Evolutionary conservation across 2,329 filamentous ascomycete species (phyloP).

Genomic region (Aspergillus proliferans): DNA sequence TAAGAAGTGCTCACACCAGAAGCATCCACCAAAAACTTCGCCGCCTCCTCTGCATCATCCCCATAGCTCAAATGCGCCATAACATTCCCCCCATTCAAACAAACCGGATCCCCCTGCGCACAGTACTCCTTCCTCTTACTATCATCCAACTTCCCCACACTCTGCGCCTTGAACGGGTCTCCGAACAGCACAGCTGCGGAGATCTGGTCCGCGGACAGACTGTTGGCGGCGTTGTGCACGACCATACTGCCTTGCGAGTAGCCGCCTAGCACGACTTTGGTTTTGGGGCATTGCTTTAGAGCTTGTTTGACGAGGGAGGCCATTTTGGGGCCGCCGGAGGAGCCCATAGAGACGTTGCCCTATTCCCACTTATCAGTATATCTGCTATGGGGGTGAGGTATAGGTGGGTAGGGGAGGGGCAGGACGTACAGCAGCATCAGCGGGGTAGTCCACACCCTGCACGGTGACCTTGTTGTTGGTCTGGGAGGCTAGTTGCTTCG

Average conservation of each 20-base stretch:
- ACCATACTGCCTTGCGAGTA: slow-evolving; percentile 34
- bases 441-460: slow-evolving; percentile 30
- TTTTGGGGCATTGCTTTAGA: slow-evolving; percentile 25
- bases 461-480: slow-evolving; percentile 22
- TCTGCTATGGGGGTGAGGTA: neutral
- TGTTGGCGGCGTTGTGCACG: slow-evolving; percentile 24
- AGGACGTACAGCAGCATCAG: slow-evolving; percentile 16
- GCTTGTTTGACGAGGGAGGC: slow-evolving; percentile 23
- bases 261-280: slow-evolving; percentile 28
- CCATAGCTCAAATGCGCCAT: slow-evolving; percentile 40
- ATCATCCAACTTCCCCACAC: slow-evolving; percentile 34
- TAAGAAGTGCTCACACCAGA: slow-evolving; percentile 11
- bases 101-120: slow-evolving; percentile 47
- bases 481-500: slow-evolving; percentile 15
- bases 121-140: slow-evolving; percentile 46
- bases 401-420: neutral
- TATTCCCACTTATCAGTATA: slow-evolving; percentile 2
- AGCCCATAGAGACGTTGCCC: slow-evolving; percentile 22
- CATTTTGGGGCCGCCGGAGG: slow-evolving; percentile 24
- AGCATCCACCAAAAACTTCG: slow-evolving; percentile 29
- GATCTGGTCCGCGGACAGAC: slow-evolving; percentile 30
- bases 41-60: slow-evolving; percentile 29
- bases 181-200: slow-evolving; percentile 41
- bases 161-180: slow-evolving; percentile 39
- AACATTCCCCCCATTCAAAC: slow-evolving; percentile 39